A percentile compares a stretch with the other conserved stretches of the same genome.
Conservation (phyloP, 2,329 filamentous ascomycete genomes). For the Paradendryphiella salina region DNA sequence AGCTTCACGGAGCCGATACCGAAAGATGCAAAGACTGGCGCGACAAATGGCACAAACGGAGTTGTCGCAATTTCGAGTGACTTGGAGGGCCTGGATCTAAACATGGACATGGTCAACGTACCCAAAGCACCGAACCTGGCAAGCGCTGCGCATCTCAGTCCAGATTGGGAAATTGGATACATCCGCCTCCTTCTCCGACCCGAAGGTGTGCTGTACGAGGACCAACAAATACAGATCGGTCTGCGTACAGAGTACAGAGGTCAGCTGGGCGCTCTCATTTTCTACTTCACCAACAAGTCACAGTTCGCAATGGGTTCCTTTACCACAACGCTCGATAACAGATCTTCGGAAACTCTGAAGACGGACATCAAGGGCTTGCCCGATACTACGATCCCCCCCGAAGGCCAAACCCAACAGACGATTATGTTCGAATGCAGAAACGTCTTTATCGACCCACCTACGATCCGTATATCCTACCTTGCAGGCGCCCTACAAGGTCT, state of each 20-base stretch:
- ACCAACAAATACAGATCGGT: slow-evolving; percentile 90
- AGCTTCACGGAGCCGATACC: slow-evolving; percentile 67
- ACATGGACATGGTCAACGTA: slow-evolving; percentile 59
- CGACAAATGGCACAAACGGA: slow-evolving; percentile 52
- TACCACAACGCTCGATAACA: slow-evolving; percentile 87
- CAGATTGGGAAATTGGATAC: slow-evolving; percentile 91
- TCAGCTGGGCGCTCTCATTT: slow-evolving; percentile 92
- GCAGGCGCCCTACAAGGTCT: slow-evolving; percentile 91
- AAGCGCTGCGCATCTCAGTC: slow-evolving; percentile 87
- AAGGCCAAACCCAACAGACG: slow-evolving; percentile 85
- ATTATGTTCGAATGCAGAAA: slow-evolving; percentile 89
- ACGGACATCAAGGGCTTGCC: slow-evolving; percentile 88
- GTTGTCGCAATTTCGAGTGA: slow-evolving; percentile 58
- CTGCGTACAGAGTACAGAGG: slow-evolving; percentile 91
- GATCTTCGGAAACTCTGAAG: slow-evolving; percentile 67
- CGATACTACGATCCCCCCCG: slow-evolving; percentile 74
- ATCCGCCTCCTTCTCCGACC: slow-evolving; percentile 76
- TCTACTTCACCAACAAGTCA: slow-evolving; percentile 96
- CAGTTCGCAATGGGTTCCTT: slow-evolving; percentile 83
- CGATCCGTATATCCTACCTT: slow-evolving; percentile 90
- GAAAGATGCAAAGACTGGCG: slow-evolving; percentile 33
- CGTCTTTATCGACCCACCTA: slow-evolving; percentile 82
- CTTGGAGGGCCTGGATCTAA: slow-evolving; percentile 81
- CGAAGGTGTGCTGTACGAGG: slow-evolving; percentile 92
- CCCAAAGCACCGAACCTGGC: slow-evolving; percentile 80